Conservation (phyloP, 78 protist genomes). For the Polysphondylium violaceum region DNA sequence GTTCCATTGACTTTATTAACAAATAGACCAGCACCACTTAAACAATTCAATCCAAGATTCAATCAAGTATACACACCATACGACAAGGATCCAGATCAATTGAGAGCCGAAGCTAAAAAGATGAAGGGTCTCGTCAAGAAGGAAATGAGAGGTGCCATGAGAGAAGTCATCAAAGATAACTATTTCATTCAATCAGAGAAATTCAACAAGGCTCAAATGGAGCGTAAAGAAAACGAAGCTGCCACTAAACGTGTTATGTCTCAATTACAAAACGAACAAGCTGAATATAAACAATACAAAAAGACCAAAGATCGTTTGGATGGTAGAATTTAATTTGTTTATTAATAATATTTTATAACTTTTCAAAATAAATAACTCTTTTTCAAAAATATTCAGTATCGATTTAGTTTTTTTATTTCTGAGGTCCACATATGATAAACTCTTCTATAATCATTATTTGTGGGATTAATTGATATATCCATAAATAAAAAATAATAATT, state of each 20-base stretch:
- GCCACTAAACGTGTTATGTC: constrained; percentile 54
- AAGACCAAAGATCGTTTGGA: constrained; percentile 67
- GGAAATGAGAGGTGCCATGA: constrained; percentile 78
- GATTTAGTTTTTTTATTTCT: too few relatives aligned
- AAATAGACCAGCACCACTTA: constrained; percentile 16
- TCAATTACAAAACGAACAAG: constrained; percentile 44
- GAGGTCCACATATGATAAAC: too few relatives aligned
- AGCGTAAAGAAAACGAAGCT: constrained; percentile 24
- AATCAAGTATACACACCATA: constrained; percentile 28
- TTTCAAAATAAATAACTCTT: too few relatives aligned
- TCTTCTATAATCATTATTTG: too few relatives aligned
- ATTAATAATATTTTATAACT: too few relatives aligned
- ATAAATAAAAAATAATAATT: too few relatives aligned
- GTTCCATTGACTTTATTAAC: constrained; percentile 50
- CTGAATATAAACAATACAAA: constrained; percentile 44
- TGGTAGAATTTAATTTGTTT: constrained; percentile 68
- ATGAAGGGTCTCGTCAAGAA: constrained; percentile 41
- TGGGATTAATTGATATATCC: too few relatives aligned
- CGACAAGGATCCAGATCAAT: constrained; percentile 59
- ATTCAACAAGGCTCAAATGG: constrained; percentile 38
- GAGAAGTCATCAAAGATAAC: constrained; percentile 77
- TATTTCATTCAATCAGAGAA: constrained; percentile 77
- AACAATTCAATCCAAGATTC: constrained; percentile 53
- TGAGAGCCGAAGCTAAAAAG: constrained; percentile 13
- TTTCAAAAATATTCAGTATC: too few relatives aligned